A percentile compares a stretch with the other conserved stretches of the same genome.
These are phyloP conservation scores for Suhomyces pyralidae DNA, from an alignment of 805 yeast genomes.

Conservation along the genomic window DNA sequence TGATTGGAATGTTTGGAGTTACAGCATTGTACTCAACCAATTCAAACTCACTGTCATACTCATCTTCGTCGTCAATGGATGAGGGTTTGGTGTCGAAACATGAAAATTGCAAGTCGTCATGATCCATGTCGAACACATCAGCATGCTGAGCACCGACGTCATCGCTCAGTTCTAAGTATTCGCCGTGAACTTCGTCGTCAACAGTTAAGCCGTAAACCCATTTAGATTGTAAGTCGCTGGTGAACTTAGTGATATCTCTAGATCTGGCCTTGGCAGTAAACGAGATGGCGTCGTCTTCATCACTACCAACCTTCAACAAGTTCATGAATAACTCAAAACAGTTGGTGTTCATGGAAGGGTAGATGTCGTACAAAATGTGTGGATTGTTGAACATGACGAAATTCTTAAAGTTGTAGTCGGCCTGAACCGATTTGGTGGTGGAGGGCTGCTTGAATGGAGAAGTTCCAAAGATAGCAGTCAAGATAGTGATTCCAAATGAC, in stretches of 20 bases:
- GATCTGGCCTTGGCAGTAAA: constrained; percentile 8
- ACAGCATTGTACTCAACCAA: constrained; percentile 6
- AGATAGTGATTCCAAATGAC: constrained; percentile 52
- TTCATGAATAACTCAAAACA: constrained; percentile 42
- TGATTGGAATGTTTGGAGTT: constrained; percentile 5
- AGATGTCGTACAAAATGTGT: constrained; percentile 47
- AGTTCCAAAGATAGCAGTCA: constrained; percentile 50
- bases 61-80: constrained; percentile 7
- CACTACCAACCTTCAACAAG: constrained; percentile 36
- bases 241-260: constrained; percentile 37
- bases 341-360: constrained; percentile 42
- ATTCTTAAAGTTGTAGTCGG: constrained; percentile 44
- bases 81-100: constrained; percentile 2
- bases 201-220: constrained; percentile 42
- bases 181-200: constrained; percentile 39
- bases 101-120: constrained; percentile 20
- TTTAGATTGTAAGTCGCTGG: constrained; percentile 25
- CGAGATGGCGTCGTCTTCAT: constrained; percentile 25
- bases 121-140: constrained; percentile 38
- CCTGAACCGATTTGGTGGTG: constrained; percentile 12
- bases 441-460: constrained; percentile 43
- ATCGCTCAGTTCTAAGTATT: constrained; percentile 1
- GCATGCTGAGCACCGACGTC: background rate
- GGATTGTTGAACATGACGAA: constrained; percentile 38
- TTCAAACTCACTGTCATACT: constrained; percentile 3